Evolutionary conservation across 2,329 filamentous ascomycete genomes (phyloP), one percentile per base, ranked within the genome.

Genomic region (Apiospora aurea): DNA sequence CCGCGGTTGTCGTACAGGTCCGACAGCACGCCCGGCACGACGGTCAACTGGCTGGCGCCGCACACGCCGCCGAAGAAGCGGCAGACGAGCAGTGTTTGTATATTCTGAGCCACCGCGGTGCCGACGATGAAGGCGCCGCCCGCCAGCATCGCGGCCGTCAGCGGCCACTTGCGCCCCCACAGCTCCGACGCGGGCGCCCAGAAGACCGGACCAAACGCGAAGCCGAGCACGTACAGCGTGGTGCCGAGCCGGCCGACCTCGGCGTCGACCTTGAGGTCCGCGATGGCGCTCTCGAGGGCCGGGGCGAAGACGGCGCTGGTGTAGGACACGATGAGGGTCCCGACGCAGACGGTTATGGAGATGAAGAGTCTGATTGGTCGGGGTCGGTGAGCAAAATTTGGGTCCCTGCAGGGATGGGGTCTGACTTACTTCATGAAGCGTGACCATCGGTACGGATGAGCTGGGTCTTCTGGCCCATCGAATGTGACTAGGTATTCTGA

Each of bases 31-130:
- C 57, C 57, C 2, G 57, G 70, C 18, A 51, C 57, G 29, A 66
- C 61, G n/a, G 46, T 68, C 16, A 67, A 41, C 70, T 66, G 46
- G n/a, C n/a, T 51, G 21, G 70, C 57, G 11, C 57, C 70, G 29
- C 53, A 71, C 8, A 71, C 24, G 61, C 70, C 70, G 61, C 70
- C 53, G 18, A 71, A 21, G 29, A 71, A 68, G 61, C 70, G 70
- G 46, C 53, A 67, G 18, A 53, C 14, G 2, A 71, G 70, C 4
- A 71, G 61, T 1, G 61, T 51, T 11, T n/a, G 29, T 4, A 49
- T 26, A 26, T 24, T 43, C 1, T 2, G 26, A 1, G 70, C 53
- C 21, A n/a, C 29, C 43, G 61, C 70, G 7, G 53, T 49, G 18
- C 57, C 70, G 18, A 71, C 14, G 38, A n/a, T 51, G 13, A 67